Percentiles rank a stretch among this genome's conserved stretches.
These are phyloP conservation scores for Leucogyrophana mollusca DNA, from an alignment of 768 basidiomycete genomes.

Conservation along the genomic window DNA sequence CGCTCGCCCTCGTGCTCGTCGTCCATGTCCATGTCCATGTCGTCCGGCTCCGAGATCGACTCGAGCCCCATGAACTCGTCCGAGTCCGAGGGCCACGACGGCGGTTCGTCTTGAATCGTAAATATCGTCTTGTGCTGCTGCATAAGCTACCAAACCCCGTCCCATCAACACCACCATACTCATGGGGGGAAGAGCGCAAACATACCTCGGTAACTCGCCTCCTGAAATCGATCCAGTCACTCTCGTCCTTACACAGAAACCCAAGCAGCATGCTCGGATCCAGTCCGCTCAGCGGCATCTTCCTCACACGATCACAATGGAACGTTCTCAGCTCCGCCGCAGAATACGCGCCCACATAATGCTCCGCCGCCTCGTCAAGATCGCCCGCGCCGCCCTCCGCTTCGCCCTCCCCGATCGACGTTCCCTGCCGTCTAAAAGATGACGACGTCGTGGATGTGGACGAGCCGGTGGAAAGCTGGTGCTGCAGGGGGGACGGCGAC, in stretches of 20 bases:
- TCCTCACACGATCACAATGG: conserved; percentile 94
- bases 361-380: conserved; percentile 49
- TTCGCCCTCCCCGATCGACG: conserved; percentile 17
- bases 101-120: conserved; percentile 84
- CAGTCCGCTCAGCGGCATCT: conserved; percentile 87
- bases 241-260: conserved; percentile 80
- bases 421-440: too few relatives aligned
- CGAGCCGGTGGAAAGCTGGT: conserved; percentile 53
- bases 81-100: conserved; percentile 73
- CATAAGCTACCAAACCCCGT: conserved; percentile 12
- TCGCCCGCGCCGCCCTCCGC: conserved; percentile 30
- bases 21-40: conserved; percentile 58
- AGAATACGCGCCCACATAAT: conserved; percentile 74
- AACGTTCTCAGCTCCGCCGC: conserved; percentile 78
- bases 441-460: conserved; percentile 27
- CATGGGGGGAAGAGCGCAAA: conserved; percentile 7
- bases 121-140: conserved; percentile 74
- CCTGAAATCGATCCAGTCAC: conserved; percentile 84
- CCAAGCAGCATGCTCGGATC: conserved; percentile 98
- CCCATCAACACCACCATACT: conserved; percentile 2
- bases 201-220: conserved; percentile 70
- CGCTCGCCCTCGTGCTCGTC: conserved; percentile 36
- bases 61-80: conserved; percentile 77
- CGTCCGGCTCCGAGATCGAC: conserved; percentile 78
- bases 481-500: conserved; percentile 65